phyloP scores from a whole-genome alignment of 1,139 yeast genomes.

The Martiniozyma asiatica region DNA sequence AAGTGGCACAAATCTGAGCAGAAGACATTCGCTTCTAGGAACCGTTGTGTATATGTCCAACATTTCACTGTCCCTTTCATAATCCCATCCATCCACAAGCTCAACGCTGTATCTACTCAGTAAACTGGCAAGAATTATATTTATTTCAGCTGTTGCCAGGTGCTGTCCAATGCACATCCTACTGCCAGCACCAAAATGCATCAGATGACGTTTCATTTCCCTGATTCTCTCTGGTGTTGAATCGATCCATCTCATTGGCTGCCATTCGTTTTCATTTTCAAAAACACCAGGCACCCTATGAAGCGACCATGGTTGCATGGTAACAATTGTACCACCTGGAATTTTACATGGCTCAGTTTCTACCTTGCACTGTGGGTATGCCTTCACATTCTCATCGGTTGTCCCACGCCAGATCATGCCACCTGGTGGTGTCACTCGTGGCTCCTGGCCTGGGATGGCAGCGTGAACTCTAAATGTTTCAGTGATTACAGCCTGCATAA shows the following conservation, averaged over 20 bases:
- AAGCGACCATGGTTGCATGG: conserved; percentile 55
- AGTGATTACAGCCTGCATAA: conserved; percentile 42
- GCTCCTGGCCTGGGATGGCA: conserved; percentile 69
- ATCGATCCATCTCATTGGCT: conserved; percentile 54
- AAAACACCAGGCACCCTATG: conserved; percentile 43
- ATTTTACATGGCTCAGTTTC: conserved; percentile 23
- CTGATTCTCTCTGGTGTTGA: conserved; percentile 28
- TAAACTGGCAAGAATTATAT: conserved; percentile 40
- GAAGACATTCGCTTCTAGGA: conserved; percentile 22
- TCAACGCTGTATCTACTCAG: conserved; percentile 35
- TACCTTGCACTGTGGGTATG: not conserved
- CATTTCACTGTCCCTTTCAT: conserved; percentile 20
- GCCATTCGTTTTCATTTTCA: conserved; percentile 37
- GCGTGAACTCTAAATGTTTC: conserved; percentile 54
- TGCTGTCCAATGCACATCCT: conserved; percentile 69
- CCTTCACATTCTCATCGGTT: not conserved
- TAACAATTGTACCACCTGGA: conserved; percentile 46
- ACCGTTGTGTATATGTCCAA: conserved; percentile 27
- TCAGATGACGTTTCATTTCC: conserved; percentile 40
- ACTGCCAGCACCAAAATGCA: conserved; percentile 67
- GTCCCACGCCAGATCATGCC: conserved; percentile 22
- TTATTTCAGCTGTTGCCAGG: conserved; percentile 57
- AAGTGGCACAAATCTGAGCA: conserved; percentile 7
- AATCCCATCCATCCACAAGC: conserved; percentile 22
- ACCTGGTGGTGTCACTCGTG: conserved; percentile 34